Base-by-base conservation (phyloP, 306 rosid species). In the Parietaria judaica region DNA sequence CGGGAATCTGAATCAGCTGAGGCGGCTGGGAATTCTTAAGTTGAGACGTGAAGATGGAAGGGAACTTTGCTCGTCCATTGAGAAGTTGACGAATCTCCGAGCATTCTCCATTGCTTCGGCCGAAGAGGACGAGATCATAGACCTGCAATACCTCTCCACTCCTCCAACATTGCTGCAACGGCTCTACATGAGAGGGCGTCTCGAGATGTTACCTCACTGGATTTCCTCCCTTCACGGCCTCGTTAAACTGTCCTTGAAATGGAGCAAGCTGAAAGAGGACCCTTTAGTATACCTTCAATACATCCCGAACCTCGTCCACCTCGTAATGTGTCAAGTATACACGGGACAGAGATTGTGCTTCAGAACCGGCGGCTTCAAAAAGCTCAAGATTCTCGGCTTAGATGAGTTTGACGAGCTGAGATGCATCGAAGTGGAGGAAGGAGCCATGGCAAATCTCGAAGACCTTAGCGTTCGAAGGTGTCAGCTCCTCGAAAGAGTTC, bases 141-240 rank as follows among this genome's bases (percentile, higher is more conserved):
- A 80, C 38, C 69, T 80, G 34, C 69, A 77, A 37, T 36, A 72
- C 56, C 64, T 80, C 31, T 60, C 63, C 8, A 51, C 66, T 54
- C 86, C 82, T 45, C 86, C 80, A 11, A 63, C 48, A 35, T 60
- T 51, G 50, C 74, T 79, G 56, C 75, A 70, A 55, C 59, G 82
- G 61, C 68, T 74, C 36, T 74, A 59, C 49, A 53, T 77, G 54
- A 65, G 51, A 73, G 85, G 82, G 44, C 64, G 70, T 4, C 8
- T 80, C 51, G 82, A 76, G 1, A 63, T 52, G 63, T 34, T 80
- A 31, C 85, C 80, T 11, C 64, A 66, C 14, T 80, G 80, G 82
- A 65, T 77, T 38, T 58, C 79, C 49, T 67, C 75, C 38, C 80
- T 77, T 14, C 72, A 60, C 4, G 54, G 67, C 59, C 68, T 77